Conservation (phyloP, 768 basidiomycete species). For the Mrakia hoshinonis region DNA sequence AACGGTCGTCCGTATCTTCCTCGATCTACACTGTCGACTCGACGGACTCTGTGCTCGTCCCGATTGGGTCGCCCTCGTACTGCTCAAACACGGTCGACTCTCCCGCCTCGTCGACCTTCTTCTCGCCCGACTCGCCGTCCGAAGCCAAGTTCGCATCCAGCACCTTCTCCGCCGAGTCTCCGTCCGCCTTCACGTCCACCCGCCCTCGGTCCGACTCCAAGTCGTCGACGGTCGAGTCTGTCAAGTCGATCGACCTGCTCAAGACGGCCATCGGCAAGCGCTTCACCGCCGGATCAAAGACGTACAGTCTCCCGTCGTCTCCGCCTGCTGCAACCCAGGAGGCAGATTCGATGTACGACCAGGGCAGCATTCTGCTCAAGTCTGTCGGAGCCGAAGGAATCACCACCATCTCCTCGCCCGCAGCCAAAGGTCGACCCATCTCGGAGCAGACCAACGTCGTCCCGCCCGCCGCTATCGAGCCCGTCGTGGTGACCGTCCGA, state of each 20-base stretch:
- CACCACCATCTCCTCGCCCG: not conserved
- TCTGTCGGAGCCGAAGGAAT: not conserved
- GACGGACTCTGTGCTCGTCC: too few relatives aligned
- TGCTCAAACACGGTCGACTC: too few relatives aligned
- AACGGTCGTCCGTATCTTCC: not conserved
- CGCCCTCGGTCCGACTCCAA: not conserved
- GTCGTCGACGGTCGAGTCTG: not conserved
- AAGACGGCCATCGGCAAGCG: not conserved
- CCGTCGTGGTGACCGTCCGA: not conserved
- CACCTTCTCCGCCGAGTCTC: not conserved
- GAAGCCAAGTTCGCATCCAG: not conserved
- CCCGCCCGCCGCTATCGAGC: not conserved
- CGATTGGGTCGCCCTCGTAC: too few relatives aligned
- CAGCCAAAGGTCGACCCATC: not conserved
- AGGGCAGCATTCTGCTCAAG: too few relatives aligned
- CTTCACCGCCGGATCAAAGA: not conserved
- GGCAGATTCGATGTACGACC: not conserved
- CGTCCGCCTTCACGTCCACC: not conserved
- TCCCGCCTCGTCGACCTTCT: not conserved
- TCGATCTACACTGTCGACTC: slow-evolving; percentile 2
- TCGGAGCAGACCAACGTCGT: not conserved
- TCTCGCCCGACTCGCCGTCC: not conserved
- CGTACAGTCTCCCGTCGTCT: not conserved
- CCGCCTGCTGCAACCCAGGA: not conserved
- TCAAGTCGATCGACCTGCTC: not conserved